Base-by-base conservation (phyloP, 2,329 filamentous ascomycete species). In the Dactylonectria macrodidyma region DNA sequence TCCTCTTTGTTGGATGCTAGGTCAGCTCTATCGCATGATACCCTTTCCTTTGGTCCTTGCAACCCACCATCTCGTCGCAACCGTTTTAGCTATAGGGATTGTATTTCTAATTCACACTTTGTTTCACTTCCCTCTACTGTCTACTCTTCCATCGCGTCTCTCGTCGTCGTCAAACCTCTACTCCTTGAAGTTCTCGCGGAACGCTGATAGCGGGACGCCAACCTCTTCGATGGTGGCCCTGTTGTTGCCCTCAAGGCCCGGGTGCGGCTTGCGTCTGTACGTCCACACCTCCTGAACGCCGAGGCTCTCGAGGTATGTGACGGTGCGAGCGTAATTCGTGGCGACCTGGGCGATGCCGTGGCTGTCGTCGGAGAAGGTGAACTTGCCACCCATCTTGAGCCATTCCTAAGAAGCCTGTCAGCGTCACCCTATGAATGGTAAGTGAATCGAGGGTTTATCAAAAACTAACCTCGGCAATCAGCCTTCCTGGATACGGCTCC, bases 331-430 rank as follows among this genome's bases (percentile, higher is more conserved):
- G 82, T 96, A 98, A 78, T 97, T 95, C 58, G 94, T 91, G n/a
- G 91, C 94, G 5, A 99, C 88, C 78, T 99, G 95, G 2, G 89
- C 92, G 66, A 94, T 88, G 46, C 93, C 93, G 83, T 99, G 96
- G 79, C 95, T 97, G 81, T 99, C 96, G 80, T 99, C 96, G 7
- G 94, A 97, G 74, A 99, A 87, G 60, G 94, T 97, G 81, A 98
- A 97, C 67, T 88, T 89, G 26, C 96, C 95, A 26, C 91, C 91
- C 75, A 93, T 86, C 8, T 81, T 82, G 61, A 95, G 77, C 84
- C 94, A 97, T 78, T 90, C 89, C 92, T 93, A 69, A 12, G 7
- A 16, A 24, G 41, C 8, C 11, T 50, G 66, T 68, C 6, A 67
- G 56, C 24, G 66, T 61, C 5, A 19, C 14, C 5, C 16, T 26